These are phyloP conservation scores for Fusarium humuli DNA, from an alignment of 2,329 filamentous ascomycete genomes.

Conservation along the genomic window DNA sequence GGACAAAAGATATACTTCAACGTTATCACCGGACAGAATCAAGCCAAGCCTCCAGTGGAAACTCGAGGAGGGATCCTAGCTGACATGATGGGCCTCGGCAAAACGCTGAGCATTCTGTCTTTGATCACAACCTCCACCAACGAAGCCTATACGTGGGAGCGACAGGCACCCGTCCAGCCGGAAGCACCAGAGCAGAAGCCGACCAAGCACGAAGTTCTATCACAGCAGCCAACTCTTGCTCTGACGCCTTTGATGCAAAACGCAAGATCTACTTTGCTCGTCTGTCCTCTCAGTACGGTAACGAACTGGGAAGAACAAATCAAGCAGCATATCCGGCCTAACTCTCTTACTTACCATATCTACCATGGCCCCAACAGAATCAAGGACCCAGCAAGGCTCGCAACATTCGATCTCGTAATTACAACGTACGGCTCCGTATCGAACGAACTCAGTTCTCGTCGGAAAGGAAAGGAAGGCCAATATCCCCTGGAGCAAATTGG, in stretches of 20 bases:
- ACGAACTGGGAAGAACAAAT: constrained; percentile 97
- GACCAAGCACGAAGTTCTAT: constrained; percentile 47
- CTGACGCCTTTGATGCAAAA: constrained; percentile 71
- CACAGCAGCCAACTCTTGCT: constrained; percentile 56
- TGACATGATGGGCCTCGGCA: constrained; percentile 91
- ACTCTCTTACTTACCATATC: constrained; percentile 77
- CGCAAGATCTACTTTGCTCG: constrained; percentile 81
- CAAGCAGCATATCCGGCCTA: constrained; percentile 77
- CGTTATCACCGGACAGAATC: constrained; percentile 81
- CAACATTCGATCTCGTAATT: constrained; percentile 83
- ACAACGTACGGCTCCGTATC: constrained; percentile 93
- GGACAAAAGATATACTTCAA: constrained; percentile 78
- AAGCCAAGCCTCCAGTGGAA: constrained; percentile 70
- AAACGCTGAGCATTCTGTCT: constrained; percentile 86
- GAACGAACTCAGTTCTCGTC: constrained; percentile 77
- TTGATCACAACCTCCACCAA: constrained; percentile 75
- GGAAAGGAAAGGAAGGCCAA: constrained; percentile 67
- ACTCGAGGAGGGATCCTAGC: constrained; percentile 80
- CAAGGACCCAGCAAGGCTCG: constrained; percentile 74
- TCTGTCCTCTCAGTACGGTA: constrained; percentile 90
- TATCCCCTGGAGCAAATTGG: constrained; percentile 81
- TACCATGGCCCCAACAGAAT: constrained; percentile 87
- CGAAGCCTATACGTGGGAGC: constrained; percentile 72
- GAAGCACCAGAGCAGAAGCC: constrained; percentile 56
- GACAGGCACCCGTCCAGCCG: constrained; percentile 63